Evolutionary conservation across 768 basidiomycete genomes (phyloP).

Genomic region (Hysterangium stoloniferum): DNA sequence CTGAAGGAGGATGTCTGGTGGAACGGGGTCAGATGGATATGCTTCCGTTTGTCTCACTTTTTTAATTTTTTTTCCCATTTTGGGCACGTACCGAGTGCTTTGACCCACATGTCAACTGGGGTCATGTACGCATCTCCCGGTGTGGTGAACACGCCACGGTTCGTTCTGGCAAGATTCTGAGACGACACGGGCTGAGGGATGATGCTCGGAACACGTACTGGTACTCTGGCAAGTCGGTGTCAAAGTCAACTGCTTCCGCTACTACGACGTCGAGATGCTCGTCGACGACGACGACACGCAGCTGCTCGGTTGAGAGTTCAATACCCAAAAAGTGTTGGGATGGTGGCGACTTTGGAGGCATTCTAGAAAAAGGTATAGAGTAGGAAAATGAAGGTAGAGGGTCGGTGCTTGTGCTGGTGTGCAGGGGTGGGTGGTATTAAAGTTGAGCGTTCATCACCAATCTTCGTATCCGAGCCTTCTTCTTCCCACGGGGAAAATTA

Average conservation of each 20-base stretch:
- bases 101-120: slow-evolving; percentile 88
- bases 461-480: too few relatives aligned
- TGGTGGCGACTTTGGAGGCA: slow-evolving; percentile 19
- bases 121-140: slow-evolving; percentile 84
- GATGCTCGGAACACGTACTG: slow-evolving; percentile 45
- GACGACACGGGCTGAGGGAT: slow-evolving; percentile 4
- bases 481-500: too few relatives aligned
- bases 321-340: slow-evolving; percentile 68
- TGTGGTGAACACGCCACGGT: slow-evolving; percentile 80
- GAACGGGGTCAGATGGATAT: neutral
- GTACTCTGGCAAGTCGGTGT: slow-evolving; percentile 69
- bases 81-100: slow-evolving; percentile 62
- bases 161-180: slow-evolving; percentile 44
- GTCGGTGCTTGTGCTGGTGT: too few relatives aligned
- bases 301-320: slow-evolving; percentile 78
- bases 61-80: neutral
- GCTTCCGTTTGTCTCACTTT: too few relatives aligned
- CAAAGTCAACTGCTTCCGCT: slow-evolving; percentile 79
- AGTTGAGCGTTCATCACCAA: too few relatives aligned
- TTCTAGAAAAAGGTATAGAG: neutral
- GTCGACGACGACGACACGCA: slow-evolving; percentile 78
- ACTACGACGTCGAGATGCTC: slow-evolving; percentile 76
- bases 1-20: slow-evolving; percentile 65
- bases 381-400: neutral
- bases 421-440: too few relatives aligned